Conservation (phyloP, 257 asterid genomes). For the Coffea canephora region DNA sequence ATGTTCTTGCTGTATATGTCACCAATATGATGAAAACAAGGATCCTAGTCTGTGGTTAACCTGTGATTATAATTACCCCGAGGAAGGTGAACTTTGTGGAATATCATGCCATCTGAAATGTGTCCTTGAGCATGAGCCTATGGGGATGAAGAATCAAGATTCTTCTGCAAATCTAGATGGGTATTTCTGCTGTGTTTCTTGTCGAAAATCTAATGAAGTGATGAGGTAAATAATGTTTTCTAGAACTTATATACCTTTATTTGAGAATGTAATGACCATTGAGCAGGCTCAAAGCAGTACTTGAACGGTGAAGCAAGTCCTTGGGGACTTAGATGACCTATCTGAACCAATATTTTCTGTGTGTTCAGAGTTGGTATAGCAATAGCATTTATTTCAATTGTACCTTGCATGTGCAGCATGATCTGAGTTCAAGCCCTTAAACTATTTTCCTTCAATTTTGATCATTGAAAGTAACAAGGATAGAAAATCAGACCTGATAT, state of each 20-base stretch:
- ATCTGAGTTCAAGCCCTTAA: background rate
- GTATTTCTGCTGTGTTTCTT: slow-evolving; percentile 63
- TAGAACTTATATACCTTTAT: background rate
- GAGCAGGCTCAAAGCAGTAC: background rate
- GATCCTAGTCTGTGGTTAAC: slow-evolving; percentile 82
- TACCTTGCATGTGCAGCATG: background rate
- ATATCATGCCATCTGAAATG: slow-evolving; percentile 88
- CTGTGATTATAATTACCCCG: slow-evolving; percentile 61
- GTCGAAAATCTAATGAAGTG: slow-evolving; percentile 72
- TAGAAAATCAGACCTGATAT: background rate
- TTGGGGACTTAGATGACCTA: slow-evolving; percentile 1
- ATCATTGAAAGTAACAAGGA: background rate
- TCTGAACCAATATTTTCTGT: background rate
- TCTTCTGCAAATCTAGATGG: slow-evolving; percentile 64
- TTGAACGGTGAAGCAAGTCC: background rate
- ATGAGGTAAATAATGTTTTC: slow-evolving; percentile 47
- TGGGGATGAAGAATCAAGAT: slow-evolving; percentile 49
- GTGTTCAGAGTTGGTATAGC: background rate
- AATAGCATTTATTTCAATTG: background rate
- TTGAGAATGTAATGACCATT: background rate
- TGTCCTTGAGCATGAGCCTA: slow-evolving; percentile 55
- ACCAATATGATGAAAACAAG: slow-evolving; percentile 72
- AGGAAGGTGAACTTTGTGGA: slow-evolving; percentile 56
- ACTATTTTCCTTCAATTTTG: background rate
- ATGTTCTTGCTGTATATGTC: slow-evolving; percentile 83